Base-by-base conservation (phyloP, 2,329 filamentous ascomycete genomes). In the Alternaria brassicae region DNA sequence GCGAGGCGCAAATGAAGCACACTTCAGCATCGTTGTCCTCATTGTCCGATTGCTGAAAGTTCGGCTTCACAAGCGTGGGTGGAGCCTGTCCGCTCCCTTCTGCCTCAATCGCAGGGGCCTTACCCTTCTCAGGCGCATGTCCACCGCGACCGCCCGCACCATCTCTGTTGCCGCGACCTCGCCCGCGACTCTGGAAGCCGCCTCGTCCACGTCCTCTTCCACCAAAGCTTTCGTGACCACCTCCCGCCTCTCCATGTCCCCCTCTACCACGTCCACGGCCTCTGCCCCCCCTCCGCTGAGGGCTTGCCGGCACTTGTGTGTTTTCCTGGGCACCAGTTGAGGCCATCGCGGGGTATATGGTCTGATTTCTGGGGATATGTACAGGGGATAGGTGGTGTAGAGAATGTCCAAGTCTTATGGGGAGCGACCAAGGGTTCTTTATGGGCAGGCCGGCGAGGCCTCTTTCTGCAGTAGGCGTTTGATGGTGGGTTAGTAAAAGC, bases 1-100 rank as follows among this genome's bases (percentile, higher is more conserved):
- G 87, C 66, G 93, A 97, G 56, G 95, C 94, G 79, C 95, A 99
- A 73, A 99, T 99, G 80, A 98, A 98, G 86, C 95, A 99, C 61
- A 97, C 86, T 63, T 97, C 85, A 27, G 85, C 86, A 47, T 86
- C 86, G 3, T 78, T 65, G 81, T 61, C 78, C 73, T 49, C 73
- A 44, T 67, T 65, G 40, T 67, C 57, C 12, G 47, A 61, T 28
- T 42, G 53, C 41, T 39, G 63, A 9, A 32, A 47, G 27, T 39
- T 50, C 6, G 57, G 53, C 36, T 60, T 56, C 6, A 42, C 44
- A 12, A 59, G 44, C n/a, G 47, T 25, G 23, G 53, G 32, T 30
- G 25, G 34, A 21, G 51, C 40, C 30, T 63, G 57, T 17, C 39
- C 44, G 3, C 61, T 53, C 21, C 57, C 63, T 25, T 66, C 57